phyloP scores from a whole-genome alignment of 2,329 filamentous ascomycete genomes.

The Aureobasidium sp. region DNA sequence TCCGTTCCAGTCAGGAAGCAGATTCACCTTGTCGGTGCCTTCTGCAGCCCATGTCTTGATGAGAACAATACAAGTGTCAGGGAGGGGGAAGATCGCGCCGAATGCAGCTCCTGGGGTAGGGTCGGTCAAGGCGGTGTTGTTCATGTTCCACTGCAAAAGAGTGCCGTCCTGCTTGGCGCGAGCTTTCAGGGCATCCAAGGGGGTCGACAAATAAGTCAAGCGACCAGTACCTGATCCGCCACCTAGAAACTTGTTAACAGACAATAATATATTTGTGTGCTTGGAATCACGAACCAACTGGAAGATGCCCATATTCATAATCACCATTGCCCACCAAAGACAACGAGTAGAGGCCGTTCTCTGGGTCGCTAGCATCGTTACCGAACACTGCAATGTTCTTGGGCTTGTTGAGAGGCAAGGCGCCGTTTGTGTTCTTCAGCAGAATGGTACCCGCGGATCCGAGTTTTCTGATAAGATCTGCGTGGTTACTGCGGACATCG shows the following conservation, averaged over 20 bases:
- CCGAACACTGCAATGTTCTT: constrained; percentile 34
- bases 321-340: constrained; percentile 38
- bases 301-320: constrained; percentile 26
- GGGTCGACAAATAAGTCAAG: constrained; percentile 15
- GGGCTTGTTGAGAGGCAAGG: constrained; percentile 46
- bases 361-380: constrained; percentile 35
- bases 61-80: constrained; percentile 49
- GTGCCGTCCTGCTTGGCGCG: constrained; percentile 25
- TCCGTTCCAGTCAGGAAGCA: constrained; percentile 24
- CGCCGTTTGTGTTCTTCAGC: constrained; percentile 57
- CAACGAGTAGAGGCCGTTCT: constrained; percentile 41
- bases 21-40: constrained; percentile 21
- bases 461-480: constrained; percentile 44
- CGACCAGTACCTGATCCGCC: constrained; percentile 17
- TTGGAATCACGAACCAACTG: not conserved
- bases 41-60: constrained; percentile 18
- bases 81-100: constrained; percentile 37
- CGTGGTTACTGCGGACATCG: constrained; percentile 40
- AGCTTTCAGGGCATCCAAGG: constrained; percentile 20
- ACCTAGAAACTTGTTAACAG: not conserved
- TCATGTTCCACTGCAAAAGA: constrained; percentile 30
- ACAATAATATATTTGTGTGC: too few species aligned
- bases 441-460: constrained; percentile 51
- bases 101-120: constrained; percentile 17
- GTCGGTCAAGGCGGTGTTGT: constrained; percentile 30